A percentile compares a stretch with the other conserved stretches of the same genome.
Evolutionary conservation across 2,329 filamentous ascomycete genomes (phyloP).

Genomic region (Xylaria sp.): DNA sequence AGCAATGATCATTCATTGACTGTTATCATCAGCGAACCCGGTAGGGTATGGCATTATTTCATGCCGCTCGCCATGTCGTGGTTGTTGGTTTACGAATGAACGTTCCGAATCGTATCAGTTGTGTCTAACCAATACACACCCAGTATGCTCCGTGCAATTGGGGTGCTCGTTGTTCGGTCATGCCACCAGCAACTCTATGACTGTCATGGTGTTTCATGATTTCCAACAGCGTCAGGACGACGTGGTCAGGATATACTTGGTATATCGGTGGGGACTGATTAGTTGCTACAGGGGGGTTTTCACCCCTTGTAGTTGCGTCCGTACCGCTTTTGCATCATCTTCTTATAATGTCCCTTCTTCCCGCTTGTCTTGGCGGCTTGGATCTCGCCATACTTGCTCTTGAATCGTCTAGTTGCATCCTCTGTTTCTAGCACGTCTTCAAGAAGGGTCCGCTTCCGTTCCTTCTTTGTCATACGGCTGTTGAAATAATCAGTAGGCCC

Average conservation of each 20-base stretch:
- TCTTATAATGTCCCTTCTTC: slow-evolving; percentile 90
- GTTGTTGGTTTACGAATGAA: not conserved
- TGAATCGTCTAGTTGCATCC: slow-evolving; percentile 76
- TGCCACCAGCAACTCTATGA: not conserved
- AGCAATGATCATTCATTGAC: not conserved
- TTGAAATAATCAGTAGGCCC: slow-evolving; percentile 90
- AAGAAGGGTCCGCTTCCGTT: slow-evolving; percentile 86
- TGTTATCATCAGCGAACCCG: not conserved
- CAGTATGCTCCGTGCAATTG: not conserved
- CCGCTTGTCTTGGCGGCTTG: slow-evolving; percentile 85
- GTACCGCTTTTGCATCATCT: slow-evolving; percentile 64
- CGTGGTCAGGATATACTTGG: not conserved
- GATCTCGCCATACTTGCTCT: slow-evolving; percentile 87
- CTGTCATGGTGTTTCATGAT: not conserved
- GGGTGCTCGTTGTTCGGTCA: not conserved
- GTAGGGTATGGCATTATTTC: not conserved
- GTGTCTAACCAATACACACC: not conserved
- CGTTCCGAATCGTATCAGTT: not conserved
- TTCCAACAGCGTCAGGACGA: not conserved
- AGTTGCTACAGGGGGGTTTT: slow-evolving; percentile 20
- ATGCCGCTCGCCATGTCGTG: not conserved
- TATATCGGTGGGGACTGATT: slow-evolving; percentile 12
- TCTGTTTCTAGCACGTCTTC: slow-evolving; percentile 83
- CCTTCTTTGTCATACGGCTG: slow-evolving; percentile 83
- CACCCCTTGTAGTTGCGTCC: slow-evolving; percentile 47